Conservation (phyloP, 345 rosid genomes). For the Lumnitzera racemosa region DNA sequence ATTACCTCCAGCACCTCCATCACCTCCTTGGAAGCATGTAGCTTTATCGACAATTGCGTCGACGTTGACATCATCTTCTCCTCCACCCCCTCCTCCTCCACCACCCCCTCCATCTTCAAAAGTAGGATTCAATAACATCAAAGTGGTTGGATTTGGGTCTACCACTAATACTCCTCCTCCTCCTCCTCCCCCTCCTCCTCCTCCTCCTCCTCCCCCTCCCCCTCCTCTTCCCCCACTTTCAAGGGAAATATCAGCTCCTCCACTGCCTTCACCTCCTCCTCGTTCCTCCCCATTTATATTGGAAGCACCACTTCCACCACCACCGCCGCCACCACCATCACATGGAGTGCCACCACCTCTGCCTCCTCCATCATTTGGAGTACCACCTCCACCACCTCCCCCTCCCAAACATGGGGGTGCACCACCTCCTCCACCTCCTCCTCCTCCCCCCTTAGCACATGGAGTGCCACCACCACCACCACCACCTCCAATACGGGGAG, state of each 20-base stretch:
- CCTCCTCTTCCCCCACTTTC: constrained; percentile 2
- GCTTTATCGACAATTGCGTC: constrained; percentile 15
- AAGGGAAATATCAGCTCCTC: not conserved
- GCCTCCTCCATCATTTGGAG: constrained; percentile 6
- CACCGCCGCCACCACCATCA: constrained; percentile 5
- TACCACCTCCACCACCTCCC: constrained; percentile 12
- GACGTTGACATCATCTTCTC: constrained; percentile 5
- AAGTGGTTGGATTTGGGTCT: constrained; percentile 1
- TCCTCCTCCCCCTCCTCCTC: no score
- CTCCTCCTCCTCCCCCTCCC: constrained; percentile 16
- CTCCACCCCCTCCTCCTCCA: constrained; percentile 7
- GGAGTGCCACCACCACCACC: constrained; percentile 12
- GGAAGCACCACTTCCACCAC: constrained; percentile 11
- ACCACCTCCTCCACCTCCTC: constrained; percentile 17
- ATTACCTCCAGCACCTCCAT: constrained; percentile 37
- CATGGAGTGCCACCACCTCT: constrained; percentile 14
- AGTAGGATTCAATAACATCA: not conserved
- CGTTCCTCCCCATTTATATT: constrained; percentile 10
- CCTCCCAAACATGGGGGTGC: constrained; percentile 1
- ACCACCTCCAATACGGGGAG: not conserved
- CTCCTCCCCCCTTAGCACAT: constrained; percentile 11
- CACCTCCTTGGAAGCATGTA: constrained; percentile 56
- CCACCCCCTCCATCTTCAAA: not conserved
- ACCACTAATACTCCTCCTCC: not conserved
- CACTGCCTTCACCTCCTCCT: constrained; percentile 9